Base-by-base conservation (phyloP, 192 early-diverging fungal genomes). In the Cetraspora pellucida region DNA sequence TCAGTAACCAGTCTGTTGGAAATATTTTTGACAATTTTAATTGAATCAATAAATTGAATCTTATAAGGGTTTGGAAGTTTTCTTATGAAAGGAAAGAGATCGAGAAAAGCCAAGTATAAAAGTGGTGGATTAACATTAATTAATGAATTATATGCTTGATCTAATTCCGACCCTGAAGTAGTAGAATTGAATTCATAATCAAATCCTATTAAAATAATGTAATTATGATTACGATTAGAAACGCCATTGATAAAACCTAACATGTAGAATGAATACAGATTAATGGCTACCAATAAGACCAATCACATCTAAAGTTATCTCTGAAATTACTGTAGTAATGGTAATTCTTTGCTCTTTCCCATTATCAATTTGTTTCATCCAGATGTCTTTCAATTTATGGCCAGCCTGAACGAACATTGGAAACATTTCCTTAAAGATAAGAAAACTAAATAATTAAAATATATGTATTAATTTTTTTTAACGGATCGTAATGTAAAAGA, bases 301-400 rank as follows among this genome's bases (percentile, higher is more conserved):
- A 76, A 85, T 87, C 2, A 84, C 80, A 71, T 87, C 86, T 45
- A 87, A 66, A 0, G 86, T 83, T 44, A 85, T 78, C 23, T 77
- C 23, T 19, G 79, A 79, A 9, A 87, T 75, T 55, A 79, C 83
- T 7, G 37, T 30, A 6, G 79, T 81, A 10, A 89, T 78, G 54
- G 82, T 71, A 57, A 85, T 64, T 47, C 87, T 84, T 16, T 55
- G 55, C 19, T 28, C 55, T 10, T 78, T 69, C 30, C 49, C 57
- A 28, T 65, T 77, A 43, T 59, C 78, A 14, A 82, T 72, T 27
- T 72, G 59, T 9, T 77, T 63, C 25, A 63, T 74, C 87, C 85
- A 52, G n/a, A n/a, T n/a, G n/a, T n/a, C n/a, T n/a, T n/a, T n/a
- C n/a, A n/a, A n/a, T n/a, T n/a, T n/a, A n/a, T 73, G 57, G 2